Evolutionary conservation across 306 rosid genomes (phyloP).

Genomic region (Trifolium repens): DNA sequence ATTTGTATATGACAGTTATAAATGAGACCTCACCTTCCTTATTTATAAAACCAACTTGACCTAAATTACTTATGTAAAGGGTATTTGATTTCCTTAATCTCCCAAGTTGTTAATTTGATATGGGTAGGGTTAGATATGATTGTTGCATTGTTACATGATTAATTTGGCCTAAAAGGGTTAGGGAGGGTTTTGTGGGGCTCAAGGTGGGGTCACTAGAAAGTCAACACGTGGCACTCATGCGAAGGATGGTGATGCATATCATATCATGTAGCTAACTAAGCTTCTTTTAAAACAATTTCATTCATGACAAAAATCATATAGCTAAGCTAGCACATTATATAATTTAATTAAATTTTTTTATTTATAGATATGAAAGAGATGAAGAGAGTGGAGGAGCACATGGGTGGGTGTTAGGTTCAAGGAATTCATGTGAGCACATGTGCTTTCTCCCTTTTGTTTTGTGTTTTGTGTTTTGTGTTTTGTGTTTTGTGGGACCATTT

Average conservation of each 20-base stretch:
- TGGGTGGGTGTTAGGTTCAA: conserved; percentile 91
- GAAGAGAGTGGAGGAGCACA: conserved; percentile 75
- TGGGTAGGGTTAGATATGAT: conserved; percentile 30
- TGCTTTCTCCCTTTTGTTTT: conserved; percentile 56
- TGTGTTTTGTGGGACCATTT: conserved; percentile 57
- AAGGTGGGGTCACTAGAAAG: conserved; percentile 59
- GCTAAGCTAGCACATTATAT: background rate
- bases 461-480: conserved; percentile 49
- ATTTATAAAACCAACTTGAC: conserved; percentile 30
- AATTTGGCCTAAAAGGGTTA: conserved; percentile 36
- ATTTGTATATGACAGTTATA: background rate
- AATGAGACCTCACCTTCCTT: background rate
- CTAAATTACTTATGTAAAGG: conserved; percentile 27
- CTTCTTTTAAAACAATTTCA: background rate
- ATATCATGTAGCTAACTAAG: conserved; percentile 21
- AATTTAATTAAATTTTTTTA: background rate
- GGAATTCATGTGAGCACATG: conserved; percentile 97
- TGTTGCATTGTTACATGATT: conserved; percentile 30
- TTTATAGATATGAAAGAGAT: conserved; percentile 25
- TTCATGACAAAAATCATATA: background rate
- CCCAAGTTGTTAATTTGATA: conserved; percentile 36
- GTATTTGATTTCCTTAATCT: conserved; percentile 29
- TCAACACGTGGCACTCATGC: conserved; percentile 76
- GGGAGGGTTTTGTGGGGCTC: conserved; percentile 71
- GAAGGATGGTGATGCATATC: conserved; percentile 53